A percentile compares a stretch with the other conserved stretches of the same genome.
phyloP scores from a whole-genome alignment of 257 asterid genomes.

The Schizonepeta tenuifolia region DNA sequence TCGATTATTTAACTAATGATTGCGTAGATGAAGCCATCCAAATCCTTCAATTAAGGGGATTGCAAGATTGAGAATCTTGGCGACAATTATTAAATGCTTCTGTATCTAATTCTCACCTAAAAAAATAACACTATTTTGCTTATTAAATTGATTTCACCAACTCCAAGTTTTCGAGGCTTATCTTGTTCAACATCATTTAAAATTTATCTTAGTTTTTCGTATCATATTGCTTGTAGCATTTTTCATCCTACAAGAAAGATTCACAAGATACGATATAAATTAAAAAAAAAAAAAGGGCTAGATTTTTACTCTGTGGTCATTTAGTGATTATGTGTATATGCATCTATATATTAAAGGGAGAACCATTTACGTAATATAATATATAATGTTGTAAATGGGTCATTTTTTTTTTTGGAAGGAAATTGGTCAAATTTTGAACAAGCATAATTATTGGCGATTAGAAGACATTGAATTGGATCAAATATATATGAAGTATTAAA shows the following conservation, averaged over 20 bases:
- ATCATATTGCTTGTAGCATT: neutral
- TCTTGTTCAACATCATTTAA: conserved; percentile 28
- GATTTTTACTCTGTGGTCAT: neutral
- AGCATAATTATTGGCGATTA: no score
- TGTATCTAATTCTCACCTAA: conserved; percentile 36
- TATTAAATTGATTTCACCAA: conserved; percentile 31
- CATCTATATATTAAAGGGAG: no score
- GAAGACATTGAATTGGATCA: no score
- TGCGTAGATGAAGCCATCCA: conserved; percentile 20
- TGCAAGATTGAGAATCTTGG: conserved; percentile 35
- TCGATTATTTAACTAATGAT: neutral
- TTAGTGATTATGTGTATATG: no score
- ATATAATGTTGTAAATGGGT: no score
- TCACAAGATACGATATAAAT: neutral
- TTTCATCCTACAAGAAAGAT: conserved; percentile 6
- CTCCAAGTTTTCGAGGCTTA: conserved; percentile 30
- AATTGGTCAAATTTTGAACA: no score
- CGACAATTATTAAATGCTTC: conserved; percentile 27
- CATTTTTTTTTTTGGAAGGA: no score
- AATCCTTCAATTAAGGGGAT: conserved; percentile 44
- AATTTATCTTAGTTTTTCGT: neutral
- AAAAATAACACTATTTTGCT: neutral
- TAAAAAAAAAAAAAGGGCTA: neutral
- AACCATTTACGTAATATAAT: no score
- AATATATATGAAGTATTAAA: no score